These are phyloP conservation scores for Cutaneotrichosporon arboriforme DNA, from an alignment of 1,284 basidiomycete species.

Conservation along the genomic window DNA sequence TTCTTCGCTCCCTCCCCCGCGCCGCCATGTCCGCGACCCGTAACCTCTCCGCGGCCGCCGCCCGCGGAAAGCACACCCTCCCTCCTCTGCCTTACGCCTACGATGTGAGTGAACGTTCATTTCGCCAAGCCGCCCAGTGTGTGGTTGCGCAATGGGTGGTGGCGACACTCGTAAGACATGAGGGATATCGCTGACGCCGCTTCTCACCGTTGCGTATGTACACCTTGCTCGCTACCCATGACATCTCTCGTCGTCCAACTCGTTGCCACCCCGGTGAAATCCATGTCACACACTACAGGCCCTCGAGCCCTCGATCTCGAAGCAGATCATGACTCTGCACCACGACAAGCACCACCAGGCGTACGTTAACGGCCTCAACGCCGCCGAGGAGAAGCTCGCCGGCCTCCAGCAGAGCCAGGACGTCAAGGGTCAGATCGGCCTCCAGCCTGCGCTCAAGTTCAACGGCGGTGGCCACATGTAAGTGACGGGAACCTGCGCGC, in stretches of 20 bases:
- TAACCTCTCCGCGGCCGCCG: slow-evolving; percentile 31
- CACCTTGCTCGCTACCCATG: background rate
- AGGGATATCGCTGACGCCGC: background rate
- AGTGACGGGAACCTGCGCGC: slow-evolving; percentile 13
- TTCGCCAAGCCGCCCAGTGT: slow-evolving; percentile 2
- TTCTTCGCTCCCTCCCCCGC: slow-evolving; percentile 18
- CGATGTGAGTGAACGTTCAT: slow-evolving; percentile 56
- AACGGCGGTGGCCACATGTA: slow-evolving; percentile 72
- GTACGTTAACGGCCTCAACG: slow-evolving; percentile 85
- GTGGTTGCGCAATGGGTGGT: too few relatives aligned
- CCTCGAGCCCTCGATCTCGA: slow-evolving; percentile 55
- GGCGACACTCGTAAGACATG: too few relatives aligned
- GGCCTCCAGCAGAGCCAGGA: slow-evolving; percentile 52
- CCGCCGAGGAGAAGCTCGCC: slow-evolving; percentile 80
- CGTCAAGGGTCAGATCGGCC: slow-evolving; percentile 72
- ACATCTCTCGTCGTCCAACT: background rate
- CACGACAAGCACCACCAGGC: slow-evolving; percentile 94
- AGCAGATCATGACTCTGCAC: slow-evolving; percentile 85
- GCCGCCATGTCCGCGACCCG: slow-evolving; percentile 8
- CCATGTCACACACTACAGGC: slow-evolving; percentile 33
- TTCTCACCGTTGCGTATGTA: background rate
- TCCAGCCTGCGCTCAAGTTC: slow-evolving; percentile 82
- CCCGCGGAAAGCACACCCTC: slow-evolving; percentile 53
- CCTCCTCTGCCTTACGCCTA: slow-evolving; percentile 87
- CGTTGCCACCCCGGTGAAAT: background rate